phyloP scores from a whole-genome alignment of 331 rosid genomes.

The Quercus tomentella region DNA sequence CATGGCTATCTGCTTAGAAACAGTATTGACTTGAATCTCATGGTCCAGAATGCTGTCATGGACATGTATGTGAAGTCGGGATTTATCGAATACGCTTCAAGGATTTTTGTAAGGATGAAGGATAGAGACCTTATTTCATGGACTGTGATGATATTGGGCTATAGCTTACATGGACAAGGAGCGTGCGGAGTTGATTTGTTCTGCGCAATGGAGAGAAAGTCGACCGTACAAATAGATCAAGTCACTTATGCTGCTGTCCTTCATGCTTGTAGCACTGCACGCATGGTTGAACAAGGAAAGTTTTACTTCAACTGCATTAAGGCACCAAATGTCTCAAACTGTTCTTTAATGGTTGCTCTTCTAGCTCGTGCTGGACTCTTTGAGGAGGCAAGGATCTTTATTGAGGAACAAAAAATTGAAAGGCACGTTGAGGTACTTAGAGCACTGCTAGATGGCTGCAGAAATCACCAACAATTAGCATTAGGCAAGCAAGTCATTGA shows the following conservation, averaged over 20 bases:
- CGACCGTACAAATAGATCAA: constrained; percentile 30
- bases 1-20: constrained; percentile 64
- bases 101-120: constrained; percentile 38
- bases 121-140: constrained; percentile 50
- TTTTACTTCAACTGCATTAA: constrained; percentile 38
- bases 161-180: constrained; percentile 66
- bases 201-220: constrained; percentile 35
- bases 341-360: constrained; percentile 47
- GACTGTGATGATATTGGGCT: constrained; percentile 62
- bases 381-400: constrained; percentile 41
- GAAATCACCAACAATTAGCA: constrained; percentile 35
- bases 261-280: constrained; percentile 58
- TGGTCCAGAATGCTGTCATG: constrained; percentile 53
- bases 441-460: constrained; percentile 60
- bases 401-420: constrained; percentile 31
- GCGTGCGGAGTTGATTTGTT: constrained; percentile 48
- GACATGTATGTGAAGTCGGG: constrained; percentile 80
- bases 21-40: constrained; percentile 33
- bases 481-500: constrained; percentile 49
- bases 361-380: constrained; percentile 42
- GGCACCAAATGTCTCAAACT: constrained; percentile 33
- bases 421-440: constrained; percentile 42
- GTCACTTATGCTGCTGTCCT: constrained; percentile 46
- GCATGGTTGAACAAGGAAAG: constrained; percentile 55
- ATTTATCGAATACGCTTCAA: constrained; percentile 39